These are phyloP conservation scores for Clarireedia paspali DNA, from an alignment of 2,329 filamentous ascomycete genomes.

Conservation along the genomic window DNA sequence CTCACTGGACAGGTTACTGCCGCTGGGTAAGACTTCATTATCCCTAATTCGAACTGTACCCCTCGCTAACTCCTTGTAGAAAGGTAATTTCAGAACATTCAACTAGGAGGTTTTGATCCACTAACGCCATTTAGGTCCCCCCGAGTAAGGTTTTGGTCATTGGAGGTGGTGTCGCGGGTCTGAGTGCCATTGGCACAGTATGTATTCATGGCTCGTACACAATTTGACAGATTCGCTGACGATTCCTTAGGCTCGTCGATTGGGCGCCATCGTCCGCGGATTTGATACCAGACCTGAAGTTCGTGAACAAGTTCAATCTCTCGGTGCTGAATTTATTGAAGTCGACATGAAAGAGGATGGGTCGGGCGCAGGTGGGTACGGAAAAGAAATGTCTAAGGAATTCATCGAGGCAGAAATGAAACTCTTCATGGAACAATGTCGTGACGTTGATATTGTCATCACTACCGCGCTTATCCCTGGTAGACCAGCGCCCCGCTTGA, in stretches of 20 bases:
- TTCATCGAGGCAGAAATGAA: constrained; percentile 93
- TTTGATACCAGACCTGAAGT: constrained; percentile 89
- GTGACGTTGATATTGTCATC: constrained; percentile 86
- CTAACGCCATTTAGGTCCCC: constrained; percentile 55
- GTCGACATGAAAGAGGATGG: constrained; percentile 81
- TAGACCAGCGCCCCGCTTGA: constrained; percentile 72
- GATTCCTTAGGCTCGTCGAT: constrained; percentile 52
- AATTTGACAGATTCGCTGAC: background rate
- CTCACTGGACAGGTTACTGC: constrained; percentile 85
- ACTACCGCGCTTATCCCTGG: constrained; percentile 90
- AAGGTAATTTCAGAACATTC: constrained; percentile 18
- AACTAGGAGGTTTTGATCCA: background rate
- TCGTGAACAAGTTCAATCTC: constrained; percentile 81
- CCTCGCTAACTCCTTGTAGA: constrained; percentile 21
- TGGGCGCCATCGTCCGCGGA: constrained; percentile 83
- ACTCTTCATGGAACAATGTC: constrained; percentile 78
- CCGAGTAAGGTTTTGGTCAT: constrained; percentile 88
- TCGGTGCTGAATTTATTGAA: constrained; percentile 85
- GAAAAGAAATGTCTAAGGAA: constrained; percentile 90
- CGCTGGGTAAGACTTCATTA: constrained; percentile 48
- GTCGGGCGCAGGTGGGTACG: constrained; percentile 76
- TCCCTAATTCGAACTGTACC: background rate
- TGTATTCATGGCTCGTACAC: constrained; percentile 14
- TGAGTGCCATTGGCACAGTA: constrained; percentile 78
- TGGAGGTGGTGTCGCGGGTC: constrained; percentile 79